Conservation (phyloP, 495 filamentous ascomycete species). For the Xylaria palmicola region DNA sequence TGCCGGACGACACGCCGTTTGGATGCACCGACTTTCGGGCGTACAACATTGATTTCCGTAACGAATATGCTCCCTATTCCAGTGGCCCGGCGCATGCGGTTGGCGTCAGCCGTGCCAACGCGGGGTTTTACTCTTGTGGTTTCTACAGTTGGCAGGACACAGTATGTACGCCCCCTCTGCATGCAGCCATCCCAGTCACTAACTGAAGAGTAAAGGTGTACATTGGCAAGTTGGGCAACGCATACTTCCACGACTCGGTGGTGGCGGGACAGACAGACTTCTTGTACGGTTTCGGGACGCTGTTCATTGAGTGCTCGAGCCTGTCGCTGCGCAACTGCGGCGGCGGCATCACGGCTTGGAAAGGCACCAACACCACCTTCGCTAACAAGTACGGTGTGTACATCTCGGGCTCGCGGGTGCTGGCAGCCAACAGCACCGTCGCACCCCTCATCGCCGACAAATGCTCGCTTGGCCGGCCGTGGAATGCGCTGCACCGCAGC, state of each 20-base stretch:
- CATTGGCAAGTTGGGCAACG: slow-evolving; percentile 59
- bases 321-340: slow-evolving; percentile 55
- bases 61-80: slow-evolving; percentile 52
- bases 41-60: slow-evolving; percentile 61
- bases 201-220: slow-evolving; percentile 44
- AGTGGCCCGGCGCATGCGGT: slow-evolving; percentile 56
- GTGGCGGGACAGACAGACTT: slow-evolving; percentile 61
- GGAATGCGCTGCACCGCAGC: slow-evolving; percentile 54
- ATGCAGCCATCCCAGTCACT: not conserved
- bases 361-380: slow-evolving; percentile 63
- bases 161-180: slow-evolving; percentile 27
- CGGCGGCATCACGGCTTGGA: slow-evolving; percentile 66
- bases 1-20: slow-evolving; percentile 57
- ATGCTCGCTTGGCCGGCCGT: slow-evolving; percentile 60
- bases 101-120: slow-evolving; percentile 55
- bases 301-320: slow-evolving; percentile 44
- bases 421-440: slow-evolving; percentile 52
- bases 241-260: slow-evolving; percentile 53
- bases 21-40: slow-evolving; percentile 56
- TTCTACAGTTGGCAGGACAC: slow-evolving; percentile 63
- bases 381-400: slow-evolving; percentile 63
- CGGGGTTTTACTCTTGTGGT: slow-evolving; percentile 57
- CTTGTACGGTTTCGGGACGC: slow-evolving; percentile 55
- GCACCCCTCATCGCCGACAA: slow-evolving; percentile 42
- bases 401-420: slow-evolving; percentile 47